Base-by-base conservation (phyloP, 1,284 basidiomycete genomes). In the Phaffia rhodozyma region DNA sequence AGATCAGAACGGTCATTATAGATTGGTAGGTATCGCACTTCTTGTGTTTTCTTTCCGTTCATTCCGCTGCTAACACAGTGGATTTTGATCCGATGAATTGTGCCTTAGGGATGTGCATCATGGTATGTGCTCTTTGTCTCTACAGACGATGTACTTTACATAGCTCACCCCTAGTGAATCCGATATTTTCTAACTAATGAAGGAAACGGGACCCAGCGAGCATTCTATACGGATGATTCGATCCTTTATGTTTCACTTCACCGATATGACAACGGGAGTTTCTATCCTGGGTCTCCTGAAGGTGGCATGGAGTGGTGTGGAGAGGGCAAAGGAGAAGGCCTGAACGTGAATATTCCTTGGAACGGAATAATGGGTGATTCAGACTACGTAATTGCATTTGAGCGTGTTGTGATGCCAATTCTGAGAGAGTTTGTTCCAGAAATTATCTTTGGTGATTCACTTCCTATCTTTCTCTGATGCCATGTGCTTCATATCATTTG, bases 281-380 rank as follows among this genome's bases (percentile, higher is more conserved):
- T 94, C 75, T 99, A 98, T 75, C 96, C 96, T 0, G 87, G 88
- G 65, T 89, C 90, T 13, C 84, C 86, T 32, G 94, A 91, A 72
- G 96, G 94, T 1, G 83, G 85, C 38, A 79, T 91, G 75, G 84
- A 86, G 59, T 89, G 88, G 63, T 88, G 86, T 62, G 96, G 96
- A 32, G 84, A 85, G 66, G 93, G 89, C 0, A 72, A 78, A 0
- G 93, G 92, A 6, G 78, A 84, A 66, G 92, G 93, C 18, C 72
- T 93, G 85, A 74, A 91, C 84, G 91, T 99, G 70, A 99, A 99
- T 73, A 83, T 99, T 55, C 93, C 96, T 0, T 99, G 96, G 93
- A 90, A 92, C 0, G 80, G 82, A 56, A 78, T 76, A 23, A 97
- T 97, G 85, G 84, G 84, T 3, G 94, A 99, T 71, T 90, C 87